phyloP scores from a whole-genome alignment of 1,284 basidiomycete genomes.

The Sanghuangporus sanghuang region DNA sequence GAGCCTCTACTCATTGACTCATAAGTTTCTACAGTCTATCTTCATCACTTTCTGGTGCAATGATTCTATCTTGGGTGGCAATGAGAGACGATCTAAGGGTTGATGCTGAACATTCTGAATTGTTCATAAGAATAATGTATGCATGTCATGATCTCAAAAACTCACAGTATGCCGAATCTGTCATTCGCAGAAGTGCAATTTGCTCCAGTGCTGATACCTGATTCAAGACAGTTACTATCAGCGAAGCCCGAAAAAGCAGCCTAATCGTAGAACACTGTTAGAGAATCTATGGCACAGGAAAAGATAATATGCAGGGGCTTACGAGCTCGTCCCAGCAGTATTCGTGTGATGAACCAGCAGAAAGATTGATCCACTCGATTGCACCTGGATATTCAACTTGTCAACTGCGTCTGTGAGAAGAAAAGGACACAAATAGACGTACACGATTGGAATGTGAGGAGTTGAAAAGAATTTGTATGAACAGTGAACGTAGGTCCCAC shows the following conservation, averaged over 20 bases:
- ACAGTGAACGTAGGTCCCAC: not conserved
- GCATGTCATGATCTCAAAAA: no score
- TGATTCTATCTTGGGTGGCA: no score
- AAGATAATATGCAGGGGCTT: no score
- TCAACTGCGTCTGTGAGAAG: not conserved
- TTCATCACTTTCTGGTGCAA: no score
- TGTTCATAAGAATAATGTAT: no score
- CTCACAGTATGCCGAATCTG: no score
- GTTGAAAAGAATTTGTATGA: not conserved
- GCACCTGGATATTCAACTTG: not conserved
- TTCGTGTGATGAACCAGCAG: not conserved
- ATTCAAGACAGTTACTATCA: not conserved
- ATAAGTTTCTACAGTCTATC: no score
- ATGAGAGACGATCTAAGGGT: no score
- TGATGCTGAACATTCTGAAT: no score
- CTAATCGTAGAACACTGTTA: not conserved
- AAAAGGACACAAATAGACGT: not conserved
- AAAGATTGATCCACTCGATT: not conserved
- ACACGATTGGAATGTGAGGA: not conserved
- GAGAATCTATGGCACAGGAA: no score
- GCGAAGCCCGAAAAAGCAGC: not conserved
- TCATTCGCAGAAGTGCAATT: no score
- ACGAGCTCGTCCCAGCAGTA: constrained; percentile 5
- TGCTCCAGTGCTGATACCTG: not conserved
- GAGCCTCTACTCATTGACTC: no score